Base-by-base conservation (phyloP, 2,329 filamentous ascomycete species). In the Hysterium pulicare region DNA sequence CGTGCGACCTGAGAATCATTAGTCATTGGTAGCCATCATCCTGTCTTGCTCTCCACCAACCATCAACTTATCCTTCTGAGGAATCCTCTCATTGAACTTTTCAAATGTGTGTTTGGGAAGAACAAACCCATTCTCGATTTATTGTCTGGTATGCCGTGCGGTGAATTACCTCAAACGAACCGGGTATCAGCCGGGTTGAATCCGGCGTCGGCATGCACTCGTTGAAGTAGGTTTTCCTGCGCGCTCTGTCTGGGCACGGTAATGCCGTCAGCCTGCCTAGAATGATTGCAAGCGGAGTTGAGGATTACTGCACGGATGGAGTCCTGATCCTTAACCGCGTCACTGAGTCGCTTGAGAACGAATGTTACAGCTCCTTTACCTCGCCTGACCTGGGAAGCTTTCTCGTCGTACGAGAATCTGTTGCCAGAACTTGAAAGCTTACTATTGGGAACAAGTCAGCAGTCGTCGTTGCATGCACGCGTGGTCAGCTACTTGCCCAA, bases 201-300 rank as follows among this genome's bases (percentile, higher is more conserved):
- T 5, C 59, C 61, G 4, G 62, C 62, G 15, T 49, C 52, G 19
- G 44, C 38, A 46, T 71, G 71, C 2, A 58, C 59, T 2, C 55
- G 34, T 6, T 50, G 50, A 16, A 70, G 68, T 21, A 71, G 41
- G 3, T 52, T 47, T 2, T 49, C 57, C 42, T 72, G 70, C 1
- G 66, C 58, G 78, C 40, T 34, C 1, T 37, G 44, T 38, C 57
- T 58, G 3, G 59, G 59, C 19, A n/a, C 7, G 6, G 40, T 10
- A 6, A 42, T 19, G 9, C 24, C 38, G 8, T 28, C 8, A 3
- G 40, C 38, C 3, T 19, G 17, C 8, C 40, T 22, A n/a, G 20
- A 13, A 15, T 24, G 21, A 15, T 42, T 42, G 1, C 53, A 48
- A 1, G 53, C 54, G 20, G 38, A 51, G 1, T 49, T 55, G 19